Evolutionary conservation across 2,329 filamentous ascomycete species (phyloP).

Genomic region (Phialemoniopsis sp.): DNA sequence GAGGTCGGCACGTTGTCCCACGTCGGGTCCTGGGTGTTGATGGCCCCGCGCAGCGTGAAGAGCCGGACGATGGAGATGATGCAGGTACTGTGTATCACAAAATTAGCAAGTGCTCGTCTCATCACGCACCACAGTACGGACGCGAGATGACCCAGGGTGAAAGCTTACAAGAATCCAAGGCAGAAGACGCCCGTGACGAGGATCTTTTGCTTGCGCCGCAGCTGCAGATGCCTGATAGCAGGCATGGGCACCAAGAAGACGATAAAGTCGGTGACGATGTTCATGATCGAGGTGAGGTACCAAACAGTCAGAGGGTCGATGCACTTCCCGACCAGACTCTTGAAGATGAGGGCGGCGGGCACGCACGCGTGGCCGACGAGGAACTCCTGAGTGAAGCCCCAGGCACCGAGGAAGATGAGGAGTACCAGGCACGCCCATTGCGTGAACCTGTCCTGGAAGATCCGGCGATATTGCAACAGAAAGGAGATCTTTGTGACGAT

Average conservation of each 20-base stretch:
- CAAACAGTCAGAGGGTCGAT: constrained; percentile 19
- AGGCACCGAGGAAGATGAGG: constrained; percentile 18
- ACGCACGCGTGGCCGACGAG: constrained; percentile 21
- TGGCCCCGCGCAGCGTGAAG: constrained; percentile 17
- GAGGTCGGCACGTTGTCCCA: constrained; percentile 24
- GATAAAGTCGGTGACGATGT: constrained; percentile 18
- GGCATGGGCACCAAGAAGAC: constrained; percentile 20
- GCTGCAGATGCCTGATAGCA: constrained; percentile 13
- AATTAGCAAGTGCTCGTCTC: too few species aligned
- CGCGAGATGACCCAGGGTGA: too few species aligned
- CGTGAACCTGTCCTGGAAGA: constrained; percentile 22
- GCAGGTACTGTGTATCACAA: constrained; percentile 11
- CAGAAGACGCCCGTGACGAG: constrained; percentile 15
- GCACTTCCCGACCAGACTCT: constrained; percentile 12
- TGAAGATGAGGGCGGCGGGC: constrained; percentile 17
- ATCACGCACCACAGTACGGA: too few species aligned
- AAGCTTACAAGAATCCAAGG: constrained; percentile 16
- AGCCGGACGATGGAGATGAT: constrained; percentile 21
- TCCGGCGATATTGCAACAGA: constrained; percentile 31
- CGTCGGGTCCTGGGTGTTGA: constrained; percentile 14
- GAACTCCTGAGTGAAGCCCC: constrained; percentile 20
- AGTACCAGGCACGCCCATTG: constrained; percentile 15
- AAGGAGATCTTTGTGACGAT: constrained; percentile 29
- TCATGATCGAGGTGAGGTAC: constrained; percentile 20
- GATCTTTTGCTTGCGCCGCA: constrained; percentile 15